Evolutionary conservation across 2,329 filamentous ascomycete genomes (phyloP).

Genomic region (Truncatella angustata): DNA sequence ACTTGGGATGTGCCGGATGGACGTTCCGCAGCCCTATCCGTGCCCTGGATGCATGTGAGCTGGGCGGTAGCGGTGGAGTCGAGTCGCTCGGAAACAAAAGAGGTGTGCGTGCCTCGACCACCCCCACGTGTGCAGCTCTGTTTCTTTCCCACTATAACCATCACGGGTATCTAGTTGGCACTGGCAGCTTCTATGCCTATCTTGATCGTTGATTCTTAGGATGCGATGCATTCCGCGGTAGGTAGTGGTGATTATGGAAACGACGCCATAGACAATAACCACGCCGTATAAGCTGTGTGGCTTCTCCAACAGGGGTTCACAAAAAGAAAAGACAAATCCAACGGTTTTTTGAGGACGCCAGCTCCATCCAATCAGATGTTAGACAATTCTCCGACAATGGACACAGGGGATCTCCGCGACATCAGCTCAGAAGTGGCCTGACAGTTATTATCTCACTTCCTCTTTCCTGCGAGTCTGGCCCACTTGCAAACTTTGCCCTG

Average conservation of each 20-base stretch:
- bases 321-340: not conserved
- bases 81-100: no score
- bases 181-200: no score
- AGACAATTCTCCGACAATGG: slow-evolving; percentile 2
- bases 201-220: no score
- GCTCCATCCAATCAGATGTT: not conserved
- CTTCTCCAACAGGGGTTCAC: not conserved
- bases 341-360: not conserved
- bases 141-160: no score
- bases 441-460: not conserved
- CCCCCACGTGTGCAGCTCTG: no score
- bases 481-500: not conserved
- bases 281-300: no score
- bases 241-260: no score
- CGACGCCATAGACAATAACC: no score
- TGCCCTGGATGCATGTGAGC: not conserved
- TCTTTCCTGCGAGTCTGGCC: not conserved
- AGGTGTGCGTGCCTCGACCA: no score
- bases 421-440: slow-evolving; percentile 7
- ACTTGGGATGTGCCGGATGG: not conserved
- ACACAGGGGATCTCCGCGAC: slow-evolving; percentile 1
- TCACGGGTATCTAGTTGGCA: no score
- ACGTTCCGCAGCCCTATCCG: slow-evolving; percentile 3
- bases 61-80: not conserved
- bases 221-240: no score